Percentiles rank a stretch among this genome's conserved stretches.
Conservation (phyloP, 2,329 filamentous ascomycete species). For the Pyrenochaeta sp. region DNA sequence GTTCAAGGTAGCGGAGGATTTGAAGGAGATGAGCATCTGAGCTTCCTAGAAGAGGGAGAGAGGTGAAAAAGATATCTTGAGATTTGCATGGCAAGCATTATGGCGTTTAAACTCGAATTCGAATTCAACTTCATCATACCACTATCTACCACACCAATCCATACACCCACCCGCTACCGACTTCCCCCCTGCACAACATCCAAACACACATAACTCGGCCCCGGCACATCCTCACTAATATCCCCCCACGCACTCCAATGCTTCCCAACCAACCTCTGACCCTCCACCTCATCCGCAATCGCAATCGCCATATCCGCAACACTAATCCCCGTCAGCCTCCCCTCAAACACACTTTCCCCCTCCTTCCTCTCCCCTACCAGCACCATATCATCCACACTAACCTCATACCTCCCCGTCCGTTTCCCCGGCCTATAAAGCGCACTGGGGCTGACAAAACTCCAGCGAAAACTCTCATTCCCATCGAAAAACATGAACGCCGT, state of each 20-base stretch:
- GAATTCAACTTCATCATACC: neutral
- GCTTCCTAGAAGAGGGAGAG: neutral
- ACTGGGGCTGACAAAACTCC: slow-evolving; percentile 46
- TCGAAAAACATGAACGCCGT: slow-evolving; percentile 51
- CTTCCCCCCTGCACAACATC: slow-evolving; percentile 29
- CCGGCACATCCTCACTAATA: slow-evolving; percentile 39
- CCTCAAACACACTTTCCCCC: slow-evolving; percentile 38
- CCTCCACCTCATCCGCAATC: slow-evolving; percentile 46
- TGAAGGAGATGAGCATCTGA: slow-evolving; percentile 74
- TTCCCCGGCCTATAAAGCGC: slow-evolving; percentile 46
- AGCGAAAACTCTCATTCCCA: slow-evolving; percentile 42
- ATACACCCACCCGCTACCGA: neutral
- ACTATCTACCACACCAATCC: neutral
- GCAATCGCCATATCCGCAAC: slow-evolving; percentile 47
- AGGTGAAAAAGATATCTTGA: neutral
- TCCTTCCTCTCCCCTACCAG: slow-evolving; percentile 33
- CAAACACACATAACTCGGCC: slow-evolving; percentile 34
- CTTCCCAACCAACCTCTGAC: slow-evolving; percentile 34
- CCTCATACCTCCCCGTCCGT: slow-evolving; percentile 44
- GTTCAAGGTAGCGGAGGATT: slow-evolving; percentile 78
- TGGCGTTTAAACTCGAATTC: neutral
- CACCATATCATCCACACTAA: slow-evolving; percentile 43
- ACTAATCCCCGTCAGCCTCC: slow-evolving; percentile 43
- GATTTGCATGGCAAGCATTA: neutral
- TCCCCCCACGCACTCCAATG: slow-evolving; percentile 46